Base-by-base conservation (phyloP, 371 early-diverging fungal genomes). In the Saksenaea vasiformis region DNA sequence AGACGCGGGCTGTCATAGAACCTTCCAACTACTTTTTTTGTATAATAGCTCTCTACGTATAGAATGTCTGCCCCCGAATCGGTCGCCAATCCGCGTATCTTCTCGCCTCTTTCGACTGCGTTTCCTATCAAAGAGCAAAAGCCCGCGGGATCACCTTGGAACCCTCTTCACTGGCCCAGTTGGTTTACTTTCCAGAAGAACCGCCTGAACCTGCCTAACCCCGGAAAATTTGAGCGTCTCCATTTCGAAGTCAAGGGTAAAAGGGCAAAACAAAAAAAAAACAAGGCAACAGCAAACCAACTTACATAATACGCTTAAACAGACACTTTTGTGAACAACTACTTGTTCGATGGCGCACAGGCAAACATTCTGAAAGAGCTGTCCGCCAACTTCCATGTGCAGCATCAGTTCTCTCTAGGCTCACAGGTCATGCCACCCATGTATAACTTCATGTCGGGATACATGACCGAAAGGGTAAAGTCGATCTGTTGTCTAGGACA, bases 281-380 rank as follows among this genome's bases (percentile, higher is more conserved):
- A 28, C 14, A 28, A 36, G 11, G 41, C 34, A 24, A 26, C 34
- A 43, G 3, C 26, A 27, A 57, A 55, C 54, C 15, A 58, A 53
- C 14, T 28, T n/a, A 34, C 35, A 38, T 26, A 31, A 56, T 53
- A n/a, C 19, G 11, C 56, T 1, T 27, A 14, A 28, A 68, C 77
- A 94, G 93, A 86, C 62, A 82, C 88, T 14, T 91, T 93, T 71
- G 80, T 91, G 62, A 87, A 90, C 67, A 85, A 91, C 77, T 90
- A 88, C 73, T 74, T 93, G 68, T 93, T 98, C 72, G 98, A 98
- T 66, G 99, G 99, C 65, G 97, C 92, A 34, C 93, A 93, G 67
- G 92, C 95, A 61, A 97, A 97, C 70, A 86, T 97, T 67, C 88
- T 91, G 44, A 95, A 95, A 72, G 86, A 92, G 47, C 83, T 96